Evolutionary conservation across 2,329 filamentous ascomycete genomes (phyloP), one percentile per base, ranked within the genome.

Genomic region (Aspergillus niger): DNA sequence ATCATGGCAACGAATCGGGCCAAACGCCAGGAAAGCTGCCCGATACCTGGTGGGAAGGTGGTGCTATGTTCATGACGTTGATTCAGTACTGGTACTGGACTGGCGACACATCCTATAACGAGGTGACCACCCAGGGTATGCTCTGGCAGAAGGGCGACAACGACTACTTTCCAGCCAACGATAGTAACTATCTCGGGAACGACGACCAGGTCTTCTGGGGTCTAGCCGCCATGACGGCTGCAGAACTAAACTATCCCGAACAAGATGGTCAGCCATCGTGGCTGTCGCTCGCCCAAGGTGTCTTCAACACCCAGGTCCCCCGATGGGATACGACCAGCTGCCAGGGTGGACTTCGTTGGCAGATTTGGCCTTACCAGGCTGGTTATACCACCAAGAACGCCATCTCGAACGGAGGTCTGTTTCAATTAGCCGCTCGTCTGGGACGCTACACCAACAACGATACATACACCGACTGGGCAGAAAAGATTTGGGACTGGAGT

Each of bases 11-110:
- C 28, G 65, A 75, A 32, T 71, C 72, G 11, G 76, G 75, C 22
- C 67, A 73, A 47, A 73, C 77, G 1, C 77, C 77, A n/a, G 77
- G 77, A 48, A 74, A 78, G 55, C 62, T 79, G 3, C 70, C 72
- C 24, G 76, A 71, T 22, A 77, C 75, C 15, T 75, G 77, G 72
- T 92, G 87, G 91, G 89, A 90, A 76, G 89, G 82, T 10, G 90
- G 90, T 55, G 89, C 89, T 59, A 86, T 93, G 80, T 85, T 85
- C 69, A 84, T 83, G 60, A 81, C 89, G 2, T 79, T 95, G 63
- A 82, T 96, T 56, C 90, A 95, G 69, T 95, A 95, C 74, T 96
- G 91, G 90, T 90, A 88, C 72, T 91, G 91, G 72, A 94, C 91
- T 0, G 88, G 87, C 20, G 90, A 94, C 70, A 78, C 82, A 3